Base-by-base conservation (phyloP, 306 rosid species). In the Quillaja saponaria region DNA sequence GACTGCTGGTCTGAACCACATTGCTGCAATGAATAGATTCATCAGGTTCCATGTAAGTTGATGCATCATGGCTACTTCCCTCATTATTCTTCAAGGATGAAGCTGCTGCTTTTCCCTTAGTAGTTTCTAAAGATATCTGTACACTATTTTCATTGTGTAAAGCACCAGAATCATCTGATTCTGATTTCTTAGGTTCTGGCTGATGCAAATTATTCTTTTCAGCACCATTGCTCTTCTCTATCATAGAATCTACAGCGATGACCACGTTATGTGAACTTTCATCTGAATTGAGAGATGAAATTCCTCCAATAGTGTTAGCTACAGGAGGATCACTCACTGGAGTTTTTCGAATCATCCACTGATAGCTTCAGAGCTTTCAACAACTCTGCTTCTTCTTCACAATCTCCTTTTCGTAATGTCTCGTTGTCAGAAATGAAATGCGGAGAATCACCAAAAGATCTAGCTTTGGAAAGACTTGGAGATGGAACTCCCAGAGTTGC, bases 401-500 rank as follows among this genome's bases (percentile, higher is more conserved):
- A 61, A 71, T 94, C 97, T 12, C 99, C 99, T 73, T 90, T 94
- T 67, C 89, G 80, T 51, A 35, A 58, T 34, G 39, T 50, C 42
- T 67, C 73, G 28, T 59, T 67, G 49, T 87, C 89, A 54, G 83
- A 76, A 69, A 61, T 56, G 74, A 88, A 82, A 50, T 6, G 75
- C 25, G 95, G 83, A 53, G 95, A 85, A 71, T 83, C 96, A 55
- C 85, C 90, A 60, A 90, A 90, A 11, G 99, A 94, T 66, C 66
- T 77, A 55, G 85, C 59, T 73, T 83, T 87, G 10, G 97, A 87
- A 73, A 90, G 90, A 71, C 80, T 58, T 8, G 99, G 99, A 56
- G 99, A 90, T 71, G 99, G 99, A 62, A 94, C 97, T 14, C 99
- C 97, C 48, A 94, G 85, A 16, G 90, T 71, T 72, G 99, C 99